phyloP scores from a whole-genome alignment of 2,329 filamentous ascomycete species.

The Pyricularia sp. region DNA sequence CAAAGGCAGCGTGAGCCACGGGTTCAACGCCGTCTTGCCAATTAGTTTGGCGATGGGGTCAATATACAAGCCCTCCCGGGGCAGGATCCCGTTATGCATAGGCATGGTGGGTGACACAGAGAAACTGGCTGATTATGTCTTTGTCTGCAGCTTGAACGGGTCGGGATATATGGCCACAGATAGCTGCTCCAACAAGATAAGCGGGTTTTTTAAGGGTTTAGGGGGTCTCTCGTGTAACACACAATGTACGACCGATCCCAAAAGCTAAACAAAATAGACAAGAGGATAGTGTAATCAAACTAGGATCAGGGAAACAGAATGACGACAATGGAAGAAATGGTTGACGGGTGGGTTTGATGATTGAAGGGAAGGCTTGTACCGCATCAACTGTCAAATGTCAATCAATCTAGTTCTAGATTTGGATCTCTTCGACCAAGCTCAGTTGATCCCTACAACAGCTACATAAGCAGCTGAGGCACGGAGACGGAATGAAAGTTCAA shows the following conservation, averaged over 20 bases:
- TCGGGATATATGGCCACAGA: neutral
- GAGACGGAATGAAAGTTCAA: neutral
- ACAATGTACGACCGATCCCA: no score
- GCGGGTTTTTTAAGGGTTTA: no score
- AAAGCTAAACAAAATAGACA: no score
- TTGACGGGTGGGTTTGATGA: no score
- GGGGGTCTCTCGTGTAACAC: no score
- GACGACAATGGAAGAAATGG: no score
- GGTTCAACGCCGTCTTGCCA: constrained; percentile 53
- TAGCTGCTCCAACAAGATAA: no score
- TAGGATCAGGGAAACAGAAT: neutral
- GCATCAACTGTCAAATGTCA: neutral
- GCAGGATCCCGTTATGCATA: constrained; percentile 41
- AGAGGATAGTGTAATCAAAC: neutral
- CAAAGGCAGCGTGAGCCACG: constrained; percentile 52
- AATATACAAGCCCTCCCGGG: constrained; percentile 48
- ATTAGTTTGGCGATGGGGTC: constrained; percentile 52
- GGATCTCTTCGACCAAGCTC: neutral
- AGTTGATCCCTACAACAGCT: neutral
- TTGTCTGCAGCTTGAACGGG: no score
- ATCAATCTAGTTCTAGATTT: no score
- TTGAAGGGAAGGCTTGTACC: neutral
- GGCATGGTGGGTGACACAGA: constrained; percentile 23
- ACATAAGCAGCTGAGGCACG: neutral
- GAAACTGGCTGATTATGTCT: no score